phyloP scores from a whole-genome alignment of 768 basidiomycete genomes.

The Rhodotorula diobovata region DNA sequence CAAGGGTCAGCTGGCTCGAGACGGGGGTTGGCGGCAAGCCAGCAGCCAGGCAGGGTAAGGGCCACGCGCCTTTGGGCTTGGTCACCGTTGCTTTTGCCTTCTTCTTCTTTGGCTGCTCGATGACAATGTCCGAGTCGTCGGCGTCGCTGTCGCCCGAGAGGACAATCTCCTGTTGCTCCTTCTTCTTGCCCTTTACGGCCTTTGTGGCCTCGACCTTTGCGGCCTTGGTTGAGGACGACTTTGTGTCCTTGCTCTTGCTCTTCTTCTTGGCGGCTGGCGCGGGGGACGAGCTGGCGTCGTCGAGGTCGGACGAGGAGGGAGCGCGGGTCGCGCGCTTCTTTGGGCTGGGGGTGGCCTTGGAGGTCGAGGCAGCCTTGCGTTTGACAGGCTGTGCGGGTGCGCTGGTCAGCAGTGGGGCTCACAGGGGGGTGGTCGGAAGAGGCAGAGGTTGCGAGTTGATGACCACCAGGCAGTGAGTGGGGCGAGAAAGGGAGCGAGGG shows the following conservation, averaged over 20 bases:
- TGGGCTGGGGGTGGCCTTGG: background rate
- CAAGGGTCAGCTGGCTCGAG: no score
- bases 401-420: background rate
- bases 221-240: constrained; percentile 1
- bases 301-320: background rate
- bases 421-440: no score
- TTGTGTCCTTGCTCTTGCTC: no score
- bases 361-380: background rate
- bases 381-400: constrained; percentile 10
- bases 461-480: no score
- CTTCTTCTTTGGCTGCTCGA: constrained; percentile 5
- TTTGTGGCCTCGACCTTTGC: background rate
- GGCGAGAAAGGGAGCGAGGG: background rate
- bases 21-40: no score
- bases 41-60: no score
- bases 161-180: constrained; percentile 3
- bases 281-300: background rate
- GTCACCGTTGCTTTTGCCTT: background rate
- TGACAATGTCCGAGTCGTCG: background rate
- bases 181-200: constrained; percentile 13
- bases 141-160: background rate
- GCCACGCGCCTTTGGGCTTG: background rate
- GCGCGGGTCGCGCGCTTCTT: constrained; percentile 20
- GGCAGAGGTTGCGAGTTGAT: background rate
- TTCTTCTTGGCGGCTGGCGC: background rate